phyloP scores from a whole-genome alignment of 2,329 filamentous ascomycete genomes.

The Stromatinia cepivora region DNA sequence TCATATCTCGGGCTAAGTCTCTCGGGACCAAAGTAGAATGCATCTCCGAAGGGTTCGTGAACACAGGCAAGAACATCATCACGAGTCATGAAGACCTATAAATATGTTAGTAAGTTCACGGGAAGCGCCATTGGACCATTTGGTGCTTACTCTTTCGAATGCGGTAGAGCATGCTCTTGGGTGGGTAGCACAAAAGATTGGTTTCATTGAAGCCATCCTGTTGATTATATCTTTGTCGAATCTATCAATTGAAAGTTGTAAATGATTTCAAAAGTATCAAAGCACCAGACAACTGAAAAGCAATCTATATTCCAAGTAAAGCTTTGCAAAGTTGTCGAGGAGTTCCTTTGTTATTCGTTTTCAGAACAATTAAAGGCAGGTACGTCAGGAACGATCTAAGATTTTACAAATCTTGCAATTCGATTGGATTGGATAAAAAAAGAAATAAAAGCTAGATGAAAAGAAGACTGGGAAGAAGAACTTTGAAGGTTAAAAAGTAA shows the following conservation, averaged over 20 bases:
- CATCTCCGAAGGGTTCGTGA: slow-evolving; percentile 96
- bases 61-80: slow-evolving; percentile 77
- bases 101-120: slow-evolving; percentile 20
- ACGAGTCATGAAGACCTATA: slow-evolving; percentile 93
- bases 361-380: slow-evolving; percentile 15
- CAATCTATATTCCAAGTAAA: slow-evolving; percentile 38
- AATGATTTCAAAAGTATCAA: neutral
- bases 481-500: neutral
- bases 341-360: slow-evolving; percentile 17
- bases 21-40: slow-evolving; percentile 95
- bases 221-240: slow-evolving; percentile 18
- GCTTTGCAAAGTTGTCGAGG: slow-evolving; percentile 23
- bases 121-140: neutral
- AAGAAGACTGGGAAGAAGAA: slow-evolving; percentile 1
- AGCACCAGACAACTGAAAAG: slow-evolving; percentile 18
- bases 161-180: slow-evolving; percentile 94
- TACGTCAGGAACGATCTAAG: neutral
- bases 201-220: slow-evolving; percentile 67
- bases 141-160: slow-evolving; percentile 75
- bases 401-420: slow-evolving; percentile 6
- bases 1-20: slow-evolving; percentile 77
- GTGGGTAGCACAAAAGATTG: slow-evolving; percentile 91
- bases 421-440: neutral
- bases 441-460: neutral
- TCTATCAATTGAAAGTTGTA: slow-evolving; percentile 3